A percentile compares a stretch with the other conserved stretches of the same genome.
Evolutionary conservation across 1,284 basidiomycete species (phyloP).

Genomic region (Ceratobasidium sp.): DNA sequence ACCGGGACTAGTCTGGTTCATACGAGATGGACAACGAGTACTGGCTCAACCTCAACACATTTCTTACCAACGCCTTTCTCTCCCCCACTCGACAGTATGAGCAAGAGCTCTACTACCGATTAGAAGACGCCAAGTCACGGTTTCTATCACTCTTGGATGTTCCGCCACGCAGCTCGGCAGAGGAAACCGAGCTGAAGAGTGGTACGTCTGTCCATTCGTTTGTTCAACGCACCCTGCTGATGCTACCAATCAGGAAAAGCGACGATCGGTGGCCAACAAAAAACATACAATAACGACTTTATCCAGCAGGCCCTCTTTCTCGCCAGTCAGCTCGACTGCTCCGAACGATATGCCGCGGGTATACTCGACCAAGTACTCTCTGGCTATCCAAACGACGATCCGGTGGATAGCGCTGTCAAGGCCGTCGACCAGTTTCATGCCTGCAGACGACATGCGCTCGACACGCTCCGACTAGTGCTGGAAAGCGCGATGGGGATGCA

Average conservation of each 20-base stretch:
- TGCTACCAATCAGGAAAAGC: slow-evolving; percentile 62
- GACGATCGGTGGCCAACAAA: slow-evolving; percentile 62
- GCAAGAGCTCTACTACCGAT: slow-evolving; percentile 75
- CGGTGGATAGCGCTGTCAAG: slow-evolving; percentile 65
- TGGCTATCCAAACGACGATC: slow-evolving; percentile 66
- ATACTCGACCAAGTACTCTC: slow-evolving; percentile 71
- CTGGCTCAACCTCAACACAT: slow-evolving; percentile 18
- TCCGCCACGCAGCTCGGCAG: slow-evolving; percentile 64
- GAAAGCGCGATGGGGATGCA: slow-evolving; percentile 46
- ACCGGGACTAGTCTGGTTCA: not conserved
- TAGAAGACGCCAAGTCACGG: slow-evolving; percentile 68
- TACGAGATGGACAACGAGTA: slow-evolving; percentile 30
- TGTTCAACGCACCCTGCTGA: slow-evolving; percentile 13
- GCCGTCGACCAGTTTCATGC: slow-evolving; percentile 71
- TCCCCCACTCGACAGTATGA: slow-evolving; percentile 55
- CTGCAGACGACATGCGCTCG: slow-evolving; percentile 69
- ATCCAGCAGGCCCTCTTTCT: slow-evolving; percentile 77
- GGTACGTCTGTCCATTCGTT: slow-evolving; percentile 53
- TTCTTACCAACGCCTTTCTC: slow-evolving; percentile 34
- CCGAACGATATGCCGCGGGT: slow-evolving; percentile 74
- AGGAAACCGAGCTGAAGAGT: slow-evolving; percentile 74
- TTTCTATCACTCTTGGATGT: slow-evolving; percentile 69
- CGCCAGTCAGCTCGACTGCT: slow-evolving; percentile 75
- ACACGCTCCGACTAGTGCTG: slow-evolving; percentile 65
- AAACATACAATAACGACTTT: slow-evolving; percentile 74